phyloP scores from a whole-genome alignment of 2,329 filamentous ascomycete genomes.

The Beauveria rudraprayagi region DNA sequence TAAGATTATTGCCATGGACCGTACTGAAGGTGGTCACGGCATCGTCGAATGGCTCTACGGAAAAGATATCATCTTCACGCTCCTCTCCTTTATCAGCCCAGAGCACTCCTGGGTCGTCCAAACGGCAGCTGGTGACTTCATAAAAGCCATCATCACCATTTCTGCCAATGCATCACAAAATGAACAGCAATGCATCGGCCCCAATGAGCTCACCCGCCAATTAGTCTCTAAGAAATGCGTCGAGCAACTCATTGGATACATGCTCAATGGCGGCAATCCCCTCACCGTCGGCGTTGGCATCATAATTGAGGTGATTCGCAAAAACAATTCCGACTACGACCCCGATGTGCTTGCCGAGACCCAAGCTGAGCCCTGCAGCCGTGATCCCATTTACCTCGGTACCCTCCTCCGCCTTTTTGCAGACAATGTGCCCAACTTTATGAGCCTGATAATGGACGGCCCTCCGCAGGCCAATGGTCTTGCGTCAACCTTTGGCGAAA shows the following conservation, averaged over 20 bases:
- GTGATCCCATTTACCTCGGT: conserved; percentile 92
- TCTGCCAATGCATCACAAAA: conserved; percentile 97
- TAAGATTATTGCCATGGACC: conserved; percentile 95
- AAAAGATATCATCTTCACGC: conserved; percentile 76
- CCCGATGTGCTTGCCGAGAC: conserved; percentile 79
- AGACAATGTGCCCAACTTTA: conserved; percentile 85
- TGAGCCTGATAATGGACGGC: conserved; percentile 76
- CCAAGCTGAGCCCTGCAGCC: conserved; percentile 69
- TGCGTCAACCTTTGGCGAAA: conserved; percentile 80
- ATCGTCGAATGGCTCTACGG: conserved; percentile 97
- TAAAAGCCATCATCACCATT: conserved; percentile 98
- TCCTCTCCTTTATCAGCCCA: conserved; percentile 79
- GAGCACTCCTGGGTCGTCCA: conserved; percentile 85
- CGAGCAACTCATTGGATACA: conserved; percentile 76
- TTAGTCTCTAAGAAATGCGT: conserved; percentile 82
- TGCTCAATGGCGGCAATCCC: conserved; percentile 89
- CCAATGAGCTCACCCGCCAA: conserved; percentile 92
- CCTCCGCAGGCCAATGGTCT: conserved; percentile 66
- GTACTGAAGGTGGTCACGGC: conserved; percentile 81
- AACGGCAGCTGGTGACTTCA: conserved; percentile 91
- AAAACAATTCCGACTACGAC: conserved; percentile 99
- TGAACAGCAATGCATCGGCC: conserved; percentile 97
- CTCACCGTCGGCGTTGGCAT: conserved; percentile 95
- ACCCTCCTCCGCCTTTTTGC: conserved; percentile 84
- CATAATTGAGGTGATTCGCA: conserved; percentile 95